Base-by-base conservation (phyloP, 345 rosid genomes). In the Acer yangbiense region DNA sequence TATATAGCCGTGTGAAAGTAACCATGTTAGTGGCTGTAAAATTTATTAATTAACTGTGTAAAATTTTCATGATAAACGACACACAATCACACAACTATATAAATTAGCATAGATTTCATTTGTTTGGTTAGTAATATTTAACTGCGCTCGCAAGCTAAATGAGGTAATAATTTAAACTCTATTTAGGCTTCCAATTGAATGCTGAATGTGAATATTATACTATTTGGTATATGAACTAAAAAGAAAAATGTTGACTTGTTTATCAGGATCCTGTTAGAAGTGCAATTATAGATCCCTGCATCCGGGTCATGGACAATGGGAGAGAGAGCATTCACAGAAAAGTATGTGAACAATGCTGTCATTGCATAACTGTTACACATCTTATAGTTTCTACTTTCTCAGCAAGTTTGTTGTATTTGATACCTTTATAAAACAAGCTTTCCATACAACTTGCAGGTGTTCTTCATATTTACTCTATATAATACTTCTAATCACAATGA, bases 251-350 rank as follows among this genome's bases (percentile, higher is more conserved):
- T 74, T 55, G 44, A 12, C 71, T 77, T 77, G 21, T 29, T 6
- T 80, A 68, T 54, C 88, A 93, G 98, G 88, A 81, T 74, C 92
- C 89, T 77, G 89, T 88, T 75, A 86, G 93, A 89, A 95, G 98
- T 82, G 97, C 95, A 2, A 81, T 89, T 2, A 84, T 95, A 68
- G 98, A 95, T 82, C 89, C 92, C 20, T 91, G 97, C 82, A 95
- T 95, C 70, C 92, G 98, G 21, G 98, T 95, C 27, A 86, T 91
- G 18, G 98, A 93, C 83, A 93, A 93, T 65, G 98, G 98, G 67
- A 95, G 98, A 76, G 98, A 91, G 82, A 95, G 87, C 87, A 89
- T 95, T 86, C 89, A 95, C 79, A 86, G 98, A 82, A 93, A 89
- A 89, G 98, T 95, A 87, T 39, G 90, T 62, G 60, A 74, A 12